A percentile compares a stretch with the other conserved stretches of the same genome.
phyloP scores from a whole-genome alignment of 768 basidiomycete genomes.

The Tephrocybe rancida region DNA sequence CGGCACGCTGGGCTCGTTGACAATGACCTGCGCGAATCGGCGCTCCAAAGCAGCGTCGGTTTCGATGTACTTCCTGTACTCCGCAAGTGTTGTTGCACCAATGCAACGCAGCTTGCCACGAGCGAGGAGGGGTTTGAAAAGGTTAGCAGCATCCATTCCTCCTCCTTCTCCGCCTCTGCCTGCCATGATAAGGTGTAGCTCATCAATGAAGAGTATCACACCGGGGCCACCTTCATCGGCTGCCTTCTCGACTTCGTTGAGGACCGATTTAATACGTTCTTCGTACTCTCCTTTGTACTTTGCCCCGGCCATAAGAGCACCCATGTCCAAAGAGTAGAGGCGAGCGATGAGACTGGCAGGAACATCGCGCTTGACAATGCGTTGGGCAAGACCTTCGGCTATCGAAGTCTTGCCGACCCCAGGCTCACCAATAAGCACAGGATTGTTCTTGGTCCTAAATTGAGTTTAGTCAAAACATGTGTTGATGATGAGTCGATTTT shows the following conservation, averaged over 20 bases:
- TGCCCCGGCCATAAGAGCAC: slow-evolving; percentile 91
- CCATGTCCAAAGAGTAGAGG: slow-evolving; percentile 90
- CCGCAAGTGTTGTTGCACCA: slow-evolving; percentile 90
- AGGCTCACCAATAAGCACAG: slow-evolving; percentile 94
- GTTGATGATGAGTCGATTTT: not conserved
- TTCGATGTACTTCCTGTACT: slow-evolving; percentile 94
- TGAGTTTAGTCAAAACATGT: not conserved
- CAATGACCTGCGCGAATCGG: slow-evolving; percentile 89
- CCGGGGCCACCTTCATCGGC: slow-evolving; percentile 72
- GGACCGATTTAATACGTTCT: slow-evolving; percentile 90
- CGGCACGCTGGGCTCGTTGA: slow-evolving; percentile 87
- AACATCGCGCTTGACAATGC: slow-evolving; percentile 93
- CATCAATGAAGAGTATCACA: slow-evolving; percentile 94
- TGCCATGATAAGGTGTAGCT: slow-evolving; percentile 93
- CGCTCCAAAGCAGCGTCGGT: slow-evolving; percentile 90
- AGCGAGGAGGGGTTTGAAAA: slow-evolving; percentile 91
- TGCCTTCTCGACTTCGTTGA: slow-evolving; percentile 92
- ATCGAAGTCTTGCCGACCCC: slow-evolving; percentile 97
- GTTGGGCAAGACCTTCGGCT: slow-evolving; percentile 93
- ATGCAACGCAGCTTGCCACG: slow-evolving; percentile 79
- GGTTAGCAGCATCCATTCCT: slow-evolving; percentile 92
- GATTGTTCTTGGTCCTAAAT: slow-evolving; percentile 90
- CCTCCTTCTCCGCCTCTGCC: slow-evolving; percentile 81
- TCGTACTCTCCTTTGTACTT: slow-evolving; percentile 97
- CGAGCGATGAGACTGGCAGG: slow-evolving; percentile 73